Percentiles rank a stretch among this genome's conserved stretches.
Evolutionary conservation across 164 flowering plant species (phyloP).

Genomic region (Nymphaea thermarum): DNA sequence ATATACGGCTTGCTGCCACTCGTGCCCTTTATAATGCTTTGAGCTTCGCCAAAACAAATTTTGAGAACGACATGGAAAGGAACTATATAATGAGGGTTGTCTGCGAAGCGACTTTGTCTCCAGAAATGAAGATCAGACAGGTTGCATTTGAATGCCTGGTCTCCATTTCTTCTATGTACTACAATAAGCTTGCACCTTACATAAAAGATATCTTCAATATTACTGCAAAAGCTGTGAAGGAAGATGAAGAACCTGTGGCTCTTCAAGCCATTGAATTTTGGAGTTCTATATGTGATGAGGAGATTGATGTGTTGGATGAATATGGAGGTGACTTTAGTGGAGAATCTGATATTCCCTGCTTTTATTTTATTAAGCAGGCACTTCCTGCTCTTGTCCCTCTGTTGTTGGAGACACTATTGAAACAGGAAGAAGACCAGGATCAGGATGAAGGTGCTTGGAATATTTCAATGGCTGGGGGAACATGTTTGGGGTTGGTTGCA

Average conservation of each 20-base stretch:
- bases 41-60: constrained; percentile 58
- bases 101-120: constrained; percentile 49
- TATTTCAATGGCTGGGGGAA: constrained; percentile 65
- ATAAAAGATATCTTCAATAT: constrained; percentile 48
- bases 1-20: constrained; percentile 54
- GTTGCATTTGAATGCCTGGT: constrained; percentile 67
- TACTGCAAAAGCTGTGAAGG: constrained; percentile 49
- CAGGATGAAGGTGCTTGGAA: constrained; percentile 67
- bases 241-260: constrained; percentile 59
- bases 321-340: constrained; percentile 44
- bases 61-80: constrained; percentile 55
- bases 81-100: constrained; percentile 60
- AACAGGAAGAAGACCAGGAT: constrained; percentile 64
- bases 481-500: constrained; percentile 55
- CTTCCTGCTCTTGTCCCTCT: constrained; percentile 48
- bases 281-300: constrained; percentile 59
- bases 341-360: constrained; percentile 45
- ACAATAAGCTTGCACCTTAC: constrained; percentile 41
- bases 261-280: constrained; percentile 62
- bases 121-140: constrained; percentile 42
- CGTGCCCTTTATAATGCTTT: constrained; percentile 44
- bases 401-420: constrained; percentile 45
- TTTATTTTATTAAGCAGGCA: constrained; percentile 54
- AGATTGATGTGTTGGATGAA: constrained; percentile 51
- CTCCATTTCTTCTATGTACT: constrained; percentile 46